These are phyloP conservation scores for Rhododendron williamsianum DNA, from an alignment of 148 eudicot species.

Conservation along the genomic window DNA sequence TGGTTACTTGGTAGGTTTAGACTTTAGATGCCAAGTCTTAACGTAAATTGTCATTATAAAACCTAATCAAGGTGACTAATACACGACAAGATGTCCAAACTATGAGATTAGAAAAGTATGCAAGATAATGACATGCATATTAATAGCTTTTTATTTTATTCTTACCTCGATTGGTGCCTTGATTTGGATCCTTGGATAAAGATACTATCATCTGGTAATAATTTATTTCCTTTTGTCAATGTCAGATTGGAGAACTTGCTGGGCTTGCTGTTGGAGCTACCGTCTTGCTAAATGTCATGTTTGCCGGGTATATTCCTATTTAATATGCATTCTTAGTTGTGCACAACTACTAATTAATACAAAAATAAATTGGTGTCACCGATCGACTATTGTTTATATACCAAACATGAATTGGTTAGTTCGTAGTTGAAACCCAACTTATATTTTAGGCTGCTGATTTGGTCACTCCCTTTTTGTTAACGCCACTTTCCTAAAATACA, in stretches of 20 bases:
- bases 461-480: no score
- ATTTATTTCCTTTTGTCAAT: not conserved
- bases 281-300: slow-evolving; percentile 45
- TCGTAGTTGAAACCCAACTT: not conserved
- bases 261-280: slow-evolving; percentile 58
- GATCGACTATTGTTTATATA: not conserved
- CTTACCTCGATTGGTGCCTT: not conserved
- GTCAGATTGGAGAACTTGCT: slow-evolving; percentile 58
- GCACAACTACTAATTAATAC: not conserved
- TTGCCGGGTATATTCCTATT: slow-evolving; percentile 33
- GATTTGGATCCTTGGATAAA: not conserved
- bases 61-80: not conserved
- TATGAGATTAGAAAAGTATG: not conserved
- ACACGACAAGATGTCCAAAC: not conserved
- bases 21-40: slow-evolving; percentile 6
- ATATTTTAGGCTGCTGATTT: no score
- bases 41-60: not conserved
- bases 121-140: not conserved
- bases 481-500: no score
- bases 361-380: not conserved
- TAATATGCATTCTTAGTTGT: not conserved
- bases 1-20: not conserved
- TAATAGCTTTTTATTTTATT: not conserved
- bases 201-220: not conserved
- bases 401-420: not conserved